These are phyloP conservation scores for Pleurotus sapidus DNA, from an alignment of 768 basidiomycete genomes.

Conservation along the genomic window DNA sequence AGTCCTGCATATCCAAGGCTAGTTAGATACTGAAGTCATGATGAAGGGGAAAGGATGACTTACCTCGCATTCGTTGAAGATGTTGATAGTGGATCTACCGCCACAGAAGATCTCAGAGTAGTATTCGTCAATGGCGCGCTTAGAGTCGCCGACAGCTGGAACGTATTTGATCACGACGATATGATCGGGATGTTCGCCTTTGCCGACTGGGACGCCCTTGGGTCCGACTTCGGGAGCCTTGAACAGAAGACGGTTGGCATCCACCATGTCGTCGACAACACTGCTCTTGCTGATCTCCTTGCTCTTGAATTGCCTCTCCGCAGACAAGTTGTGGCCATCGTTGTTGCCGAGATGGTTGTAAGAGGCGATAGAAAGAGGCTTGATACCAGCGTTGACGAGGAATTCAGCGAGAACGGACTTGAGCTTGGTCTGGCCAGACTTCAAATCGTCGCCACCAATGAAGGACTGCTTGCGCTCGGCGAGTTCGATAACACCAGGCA, in stretches of 20 bases:
- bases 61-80: conserved; percentile 97
- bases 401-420: conserved; percentile 98
- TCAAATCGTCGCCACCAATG: conserved; percentile 97
- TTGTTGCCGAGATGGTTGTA: conserved; percentile 99
- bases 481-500: conserved; percentile 91
- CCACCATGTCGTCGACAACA: conserved; percentile 98
- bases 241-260: conserved; percentile 85
- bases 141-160: conserved; percentile 94
- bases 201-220: conserved; percentile 50
- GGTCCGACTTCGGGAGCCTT: conserved; percentile 67
- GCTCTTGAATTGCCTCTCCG: conserved; percentile 92
- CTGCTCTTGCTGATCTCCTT: conserved; percentile 98
- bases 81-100: conserved; percentile 90
- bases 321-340: conserved; percentile 89
- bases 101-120: conserved; percentile 98
- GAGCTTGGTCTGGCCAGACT: conserved; percentile 97
- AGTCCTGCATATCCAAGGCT: conserved; percentile 55
- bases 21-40: background rate
- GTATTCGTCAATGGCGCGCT: conserved; percentile 99
- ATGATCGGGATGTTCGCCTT: conserved; percentile 98
- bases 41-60: conserved; percentile 14
- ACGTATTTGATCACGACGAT: conserved; percentile 97
- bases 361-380: conserved; percentile 93
- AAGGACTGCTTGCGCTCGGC: conserved; percentile 88
- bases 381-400: conserved; percentile 98